Conservation (phyloP, 371 early-diverging fungal species). For the Mucor racemosus region DNA sequence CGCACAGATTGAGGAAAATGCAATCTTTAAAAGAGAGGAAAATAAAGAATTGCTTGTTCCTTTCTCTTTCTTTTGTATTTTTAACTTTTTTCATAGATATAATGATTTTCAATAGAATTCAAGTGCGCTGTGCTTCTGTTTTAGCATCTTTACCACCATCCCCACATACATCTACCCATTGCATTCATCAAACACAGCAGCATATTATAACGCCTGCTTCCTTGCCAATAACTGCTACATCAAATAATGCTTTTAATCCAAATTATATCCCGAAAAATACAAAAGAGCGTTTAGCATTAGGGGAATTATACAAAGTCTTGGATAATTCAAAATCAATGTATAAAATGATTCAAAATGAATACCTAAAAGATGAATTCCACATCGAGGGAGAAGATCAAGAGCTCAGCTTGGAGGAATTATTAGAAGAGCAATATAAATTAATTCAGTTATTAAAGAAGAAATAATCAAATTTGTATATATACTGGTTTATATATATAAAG, state of each 20-base stretch:
- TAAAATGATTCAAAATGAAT: conserved; percentile 12
- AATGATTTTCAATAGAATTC: conserved; percentile 13
- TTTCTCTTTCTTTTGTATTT: background rate
- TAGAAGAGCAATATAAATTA: conserved; percentile 17
- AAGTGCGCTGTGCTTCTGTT: conserved; percentile 22
- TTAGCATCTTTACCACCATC: conserved; percentile 17
- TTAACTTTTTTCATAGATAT: background rate
- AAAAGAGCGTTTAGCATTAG: conserved; percentile 36
- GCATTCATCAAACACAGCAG: background rate
- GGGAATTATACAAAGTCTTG: conserved; percentile 38
- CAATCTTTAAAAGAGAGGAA: background rate
- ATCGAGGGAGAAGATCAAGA: background rate
- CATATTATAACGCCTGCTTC: conserved; percentile 44
- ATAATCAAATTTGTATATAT: background rate
- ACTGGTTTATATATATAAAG: background rate
- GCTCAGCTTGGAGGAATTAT: conserved; percentile 9
- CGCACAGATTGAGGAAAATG: background rate
- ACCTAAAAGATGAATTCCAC: conserved; percentile 1
- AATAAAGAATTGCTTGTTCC: background rate
- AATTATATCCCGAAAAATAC: conserved; percentile 43
- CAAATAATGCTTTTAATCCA: conserved; percentile 52
- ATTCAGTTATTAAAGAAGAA: conserved; percentile 14
- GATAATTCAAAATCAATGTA: conserved; percentile 32
- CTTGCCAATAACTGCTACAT: conserved; percentile 42
- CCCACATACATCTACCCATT: conserved; percentile 3